Base-by-base conservation (phyloP, 441 rosid species). In the Erysimum cheiri region DNA sequence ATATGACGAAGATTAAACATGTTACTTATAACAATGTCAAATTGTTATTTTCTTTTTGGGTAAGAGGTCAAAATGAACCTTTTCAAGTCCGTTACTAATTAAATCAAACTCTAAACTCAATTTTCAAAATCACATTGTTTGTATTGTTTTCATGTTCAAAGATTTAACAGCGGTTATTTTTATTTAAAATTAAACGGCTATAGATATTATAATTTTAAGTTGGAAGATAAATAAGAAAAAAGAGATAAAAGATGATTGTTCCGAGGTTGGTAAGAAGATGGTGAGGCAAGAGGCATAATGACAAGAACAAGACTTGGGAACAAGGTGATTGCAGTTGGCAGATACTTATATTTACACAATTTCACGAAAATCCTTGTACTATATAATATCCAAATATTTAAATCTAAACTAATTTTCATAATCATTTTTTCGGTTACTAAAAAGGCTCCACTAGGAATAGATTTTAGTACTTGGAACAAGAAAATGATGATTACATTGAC, bases 231-330 rank as follows among this genome's bases (percentile, higher is more conserved):
- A 53, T 7, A 13, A 62, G 5, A 64, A 58, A 57, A 22, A n/a
- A 2, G 10, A 36, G 19, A 31, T 11, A 43, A 17, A 47, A 75
- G 8, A 75, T 69, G 71, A 70, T 63, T 70, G 71, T 70, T 75
- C 75, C 79, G 63, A 70, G 67, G 76, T 70, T 70, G 68, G 79
- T 64, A 44, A 64, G 71, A 57, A 47, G 60, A 75, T 69, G 74
- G 61, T 63, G 74, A 64, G 75, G 67, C 71, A 70, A 69, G 75
- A 70, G 43, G 75, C 75, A 75, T 75, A 49, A 64, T 76, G 75
- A 76, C 75, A 76, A 70, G 67, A 64, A 76, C 76, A 60, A 64
- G 76, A 60, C 76, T 59, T 70, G 71, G 75, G 76, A 76, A 76
- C 75, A 70, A 76, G 64, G 75, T 58, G 75, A 70, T 70, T 75